These are phyloP conservation scores for Ananas comosus DNA, from an alignment of 176 grass and related monocot species.

Conservation along the genomic window DNA sequence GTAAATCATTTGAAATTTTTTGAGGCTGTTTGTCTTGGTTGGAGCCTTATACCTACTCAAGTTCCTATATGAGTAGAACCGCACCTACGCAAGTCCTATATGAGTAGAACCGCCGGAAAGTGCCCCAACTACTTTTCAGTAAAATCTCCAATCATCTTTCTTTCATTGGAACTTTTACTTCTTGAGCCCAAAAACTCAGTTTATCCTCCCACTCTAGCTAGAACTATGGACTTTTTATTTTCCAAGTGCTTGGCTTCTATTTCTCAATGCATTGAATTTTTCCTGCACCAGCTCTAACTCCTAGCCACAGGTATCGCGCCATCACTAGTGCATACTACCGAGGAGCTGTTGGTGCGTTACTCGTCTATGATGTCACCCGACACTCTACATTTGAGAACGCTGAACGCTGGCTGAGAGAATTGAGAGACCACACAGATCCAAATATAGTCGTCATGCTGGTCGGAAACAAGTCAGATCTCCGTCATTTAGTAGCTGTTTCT, in stretches of 20 bases:
- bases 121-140: too few relatives aligned
- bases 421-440: constrained; percentile 82
- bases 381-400: constrained; percentile 71
- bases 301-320: constrained; percentile 61
- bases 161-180: too few relatives aligned
- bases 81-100: too few relatives aligned
- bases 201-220: too few relatives aligned
- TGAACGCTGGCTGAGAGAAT: constrained; percentile 74
- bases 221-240: too few relatives aligned
- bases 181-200: too few relatives aligned
- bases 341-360: constrained; percentile 75
- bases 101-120: too few relatives aligned
- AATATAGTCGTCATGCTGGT: constrained; percentile 91
- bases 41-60: too few relatives aligned
- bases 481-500: constrained; percentile 63
- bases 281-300: background rate
- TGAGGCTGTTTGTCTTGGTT: too few relatives aligned
- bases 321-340: constrained; percentile 92
- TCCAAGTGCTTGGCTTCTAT: background rate
- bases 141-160: too few relatives aligned
- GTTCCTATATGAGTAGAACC: too few relatives aligned
- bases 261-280: background rate
- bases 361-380: constrained; percentile 76
- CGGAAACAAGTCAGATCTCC: constrained; percentile 84
- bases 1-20: too few relatives aligned